These are phyloP conservation scores for Ascomycota sp. DNA, from an alignment of 2,329 filamentous ascomycete species.

Conservation along the genomic window DNA sequence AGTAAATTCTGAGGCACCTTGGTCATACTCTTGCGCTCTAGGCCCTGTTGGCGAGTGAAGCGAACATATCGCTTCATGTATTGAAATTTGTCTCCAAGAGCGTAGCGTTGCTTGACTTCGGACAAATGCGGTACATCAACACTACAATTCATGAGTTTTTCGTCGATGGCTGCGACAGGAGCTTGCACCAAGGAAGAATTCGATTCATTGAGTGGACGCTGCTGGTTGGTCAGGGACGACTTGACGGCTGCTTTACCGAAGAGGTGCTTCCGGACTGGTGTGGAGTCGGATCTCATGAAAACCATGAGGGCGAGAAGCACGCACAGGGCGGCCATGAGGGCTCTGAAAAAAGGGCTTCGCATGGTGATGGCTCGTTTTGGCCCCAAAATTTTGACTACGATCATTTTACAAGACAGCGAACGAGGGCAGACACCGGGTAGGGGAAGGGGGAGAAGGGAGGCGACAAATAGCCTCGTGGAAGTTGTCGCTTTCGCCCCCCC, in stretches of 20 bases:
- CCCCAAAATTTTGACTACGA: slow-evolving; percentile 18
- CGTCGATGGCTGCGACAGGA: slow-evolving; percentile 3
- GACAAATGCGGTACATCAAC: slow-evolving; percentile 24
- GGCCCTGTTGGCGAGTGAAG: slow-evolving; percentile 23
- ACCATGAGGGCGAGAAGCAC: slow-evolving; percentile 20
- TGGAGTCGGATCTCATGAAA: slow-evolving; percentile 18
- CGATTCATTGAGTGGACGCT: slow-evolving; percentile 10
- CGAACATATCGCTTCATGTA: slow-evolving; percentile 33
- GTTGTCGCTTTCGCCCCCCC: no score
- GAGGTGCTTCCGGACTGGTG: slow-evolving; percentile 19
- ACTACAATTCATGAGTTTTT: slow-evolving; percentile 24
- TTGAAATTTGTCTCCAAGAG: slow-evolving; percentile 26
- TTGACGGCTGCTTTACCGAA: slow-evolving; percentile 13
- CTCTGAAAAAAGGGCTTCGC: slow-evolving; percentile 25
- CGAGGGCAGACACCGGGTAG: no score
- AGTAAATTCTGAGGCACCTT: slow-evolving; percentile 25
- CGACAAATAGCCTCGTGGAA: no score
- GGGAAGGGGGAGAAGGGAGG: no score
- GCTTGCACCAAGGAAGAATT: slow-evolving; percentile 4
- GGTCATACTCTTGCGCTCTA: slow-evolving; percentile 28
- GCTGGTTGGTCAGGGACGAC: slow-evolving; percentile 7
- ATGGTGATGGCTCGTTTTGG: slow-evolving; percentile 21
- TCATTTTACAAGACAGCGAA: slow-evolving; percentile 3
- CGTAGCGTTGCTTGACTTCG: slow-evolving; percentile 22
- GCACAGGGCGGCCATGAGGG: slow-evolving; percentile 19